phyloP scores from a whole-genome alignment of 2,329 filamentous ascomycete genomes.

The Alternaria sp. region DNA sequence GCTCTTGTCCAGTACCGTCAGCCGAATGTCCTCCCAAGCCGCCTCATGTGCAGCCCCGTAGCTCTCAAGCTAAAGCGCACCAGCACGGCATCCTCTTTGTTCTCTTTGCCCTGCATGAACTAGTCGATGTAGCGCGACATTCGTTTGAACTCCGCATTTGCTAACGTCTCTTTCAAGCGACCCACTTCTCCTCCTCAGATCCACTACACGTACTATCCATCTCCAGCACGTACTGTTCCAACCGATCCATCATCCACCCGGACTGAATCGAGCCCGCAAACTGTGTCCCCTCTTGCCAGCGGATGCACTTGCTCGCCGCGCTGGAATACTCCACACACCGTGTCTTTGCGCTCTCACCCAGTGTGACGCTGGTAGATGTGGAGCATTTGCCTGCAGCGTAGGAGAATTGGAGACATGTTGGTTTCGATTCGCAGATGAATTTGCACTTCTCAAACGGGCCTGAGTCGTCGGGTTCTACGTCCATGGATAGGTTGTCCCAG shows the following conservation, averaged over 20 bases:
- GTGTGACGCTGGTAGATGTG: not conserved
- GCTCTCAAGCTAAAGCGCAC: not conserved
- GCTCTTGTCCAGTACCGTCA: not conserved
- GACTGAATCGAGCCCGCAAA: slow-evolving; percentile 5
- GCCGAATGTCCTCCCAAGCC: not conserved
- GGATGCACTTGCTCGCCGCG: slow-evolving; percentile 1
- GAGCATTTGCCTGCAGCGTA: slow-evolving; percentile 1
- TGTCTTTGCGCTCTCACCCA: not conserved
- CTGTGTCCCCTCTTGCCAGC: not conserved
- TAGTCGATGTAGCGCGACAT: not conserved
- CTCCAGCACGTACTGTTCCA: not conserved
- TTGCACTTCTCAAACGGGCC: not conserved
- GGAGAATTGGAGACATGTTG: slow-evolving; percentile 9
- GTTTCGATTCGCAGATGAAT: not conserved
- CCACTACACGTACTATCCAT: slow-evolving; percentile 1
- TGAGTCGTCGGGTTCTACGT: not conserved
- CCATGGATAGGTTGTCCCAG: slow-evolving; percentile 9
- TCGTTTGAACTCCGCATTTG: not conserved
- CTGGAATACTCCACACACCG: slow-evolving; percentile 3
- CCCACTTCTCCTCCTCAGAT: not conserved
- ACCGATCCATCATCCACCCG: slow-evolving; percentile 4
- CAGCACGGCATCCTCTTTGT: too few relatives aligned
- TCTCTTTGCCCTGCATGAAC: not conserved
- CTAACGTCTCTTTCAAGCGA: not conserved
- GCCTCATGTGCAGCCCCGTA: not conserved